Evolutionary conservation across 495 filamentous ascomycete species (phyloP).

Genomic region (Talaromyces borbonicus): DNA sequence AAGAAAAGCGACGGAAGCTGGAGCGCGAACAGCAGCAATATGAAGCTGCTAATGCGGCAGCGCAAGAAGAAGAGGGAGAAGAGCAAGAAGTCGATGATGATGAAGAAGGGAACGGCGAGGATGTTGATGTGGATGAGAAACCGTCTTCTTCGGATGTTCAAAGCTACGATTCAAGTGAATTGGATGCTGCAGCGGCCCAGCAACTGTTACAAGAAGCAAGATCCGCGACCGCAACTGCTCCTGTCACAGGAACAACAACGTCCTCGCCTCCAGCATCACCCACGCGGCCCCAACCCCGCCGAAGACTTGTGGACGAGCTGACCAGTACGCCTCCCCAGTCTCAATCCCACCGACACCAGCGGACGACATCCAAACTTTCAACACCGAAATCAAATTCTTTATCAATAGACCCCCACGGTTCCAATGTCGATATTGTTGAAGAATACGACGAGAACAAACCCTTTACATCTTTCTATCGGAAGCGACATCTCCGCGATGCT

Average conservation of each 20-base stretch:
- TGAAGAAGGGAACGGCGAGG: too few relatives aligned
- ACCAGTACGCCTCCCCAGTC: conserved; percentile 2
- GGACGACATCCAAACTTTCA: background rate
- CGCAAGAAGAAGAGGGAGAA: conserved; percentile 3
- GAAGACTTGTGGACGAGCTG: conserved; percentile 6
- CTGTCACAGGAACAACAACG: conserved; percentile 1
- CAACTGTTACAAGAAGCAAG: conserved; percentile 66
- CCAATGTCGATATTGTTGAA: background rate
- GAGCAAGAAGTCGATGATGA: conserved; percentile 6
- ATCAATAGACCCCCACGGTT: background rate
- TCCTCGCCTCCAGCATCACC: conserved; percentile 8
- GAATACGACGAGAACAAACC: conserved; percentile 42
- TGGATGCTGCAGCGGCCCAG: conserved; percentile 61
- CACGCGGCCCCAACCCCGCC: conserved; percentile 7
- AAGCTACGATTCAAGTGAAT: conserved; percentile 52
- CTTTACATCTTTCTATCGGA: conserved; percentile 77
- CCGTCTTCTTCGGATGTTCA: conserved; percentile 21
- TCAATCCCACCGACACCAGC: background rate
- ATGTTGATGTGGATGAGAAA: conserved; percentile 14
- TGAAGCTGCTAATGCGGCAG: conserved; percentile 3
- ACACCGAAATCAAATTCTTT: background rate
- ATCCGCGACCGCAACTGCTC: conserved; percentile 18
- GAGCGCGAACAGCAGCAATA: conserved; percentile 47
- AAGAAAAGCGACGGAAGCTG: conserved; percentile 71
- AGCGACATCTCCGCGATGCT: conserved; percentile 63